These are phyloP conservation scores for Venturia pyrina DNA, from an alignment of 2,329 filamentous ascomycete genomes.

Conservation along the genomic window DNA sequence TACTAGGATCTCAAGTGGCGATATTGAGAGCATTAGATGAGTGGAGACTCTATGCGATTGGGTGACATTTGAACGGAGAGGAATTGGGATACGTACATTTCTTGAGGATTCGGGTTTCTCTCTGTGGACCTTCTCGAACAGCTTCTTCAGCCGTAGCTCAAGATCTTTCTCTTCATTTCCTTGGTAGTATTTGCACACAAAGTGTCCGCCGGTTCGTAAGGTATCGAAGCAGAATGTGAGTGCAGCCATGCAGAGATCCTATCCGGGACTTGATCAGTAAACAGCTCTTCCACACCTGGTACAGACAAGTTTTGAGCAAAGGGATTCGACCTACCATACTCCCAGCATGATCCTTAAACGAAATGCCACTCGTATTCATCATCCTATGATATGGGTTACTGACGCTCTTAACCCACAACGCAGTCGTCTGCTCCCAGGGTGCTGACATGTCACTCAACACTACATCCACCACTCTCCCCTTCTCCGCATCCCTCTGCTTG, in stretches of 20 bases:
- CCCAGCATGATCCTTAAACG: constrained; percentile 77
- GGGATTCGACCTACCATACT: constrained; percentile 65
- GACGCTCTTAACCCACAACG: constrained; percentile 77
- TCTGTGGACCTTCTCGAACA: constrained; percentile 72
- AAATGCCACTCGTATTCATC: constrained; percentile 94
- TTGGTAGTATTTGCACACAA: constrained; percentile 97
- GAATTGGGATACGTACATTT: constrained; percentile 47
- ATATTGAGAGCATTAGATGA: too few relatives aligned
- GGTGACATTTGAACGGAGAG: background rate
- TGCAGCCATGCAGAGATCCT: constrained; percentile 87
- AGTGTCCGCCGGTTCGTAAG: constrained; percentile 71
- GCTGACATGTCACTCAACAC: constrained; percentile 98
- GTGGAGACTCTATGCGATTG: too few relatives aligned
- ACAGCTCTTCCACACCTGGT: too few relatives aligned
- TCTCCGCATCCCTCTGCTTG: constrained; percentile 27
- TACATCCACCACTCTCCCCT: constrained; percentile 66
- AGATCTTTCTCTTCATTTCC: constrained; percentile 75
- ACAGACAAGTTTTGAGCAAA: too few relatives aligned
- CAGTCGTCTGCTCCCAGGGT: constrained; percentile 77
- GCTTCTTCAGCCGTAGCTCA: constrained; percentile 60
- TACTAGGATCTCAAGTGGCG: too few relatives aligned
- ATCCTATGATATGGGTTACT: constrained; percentile 91
- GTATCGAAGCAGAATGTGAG: constrained; percentile 79
- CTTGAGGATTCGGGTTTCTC: constrained; percentile 90
- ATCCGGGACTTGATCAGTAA: constrained; percentile 5